Evolutionary conservation across 805 yeast species (phyloP).

Genomic region (Nakazawaea peltata): DNA sequence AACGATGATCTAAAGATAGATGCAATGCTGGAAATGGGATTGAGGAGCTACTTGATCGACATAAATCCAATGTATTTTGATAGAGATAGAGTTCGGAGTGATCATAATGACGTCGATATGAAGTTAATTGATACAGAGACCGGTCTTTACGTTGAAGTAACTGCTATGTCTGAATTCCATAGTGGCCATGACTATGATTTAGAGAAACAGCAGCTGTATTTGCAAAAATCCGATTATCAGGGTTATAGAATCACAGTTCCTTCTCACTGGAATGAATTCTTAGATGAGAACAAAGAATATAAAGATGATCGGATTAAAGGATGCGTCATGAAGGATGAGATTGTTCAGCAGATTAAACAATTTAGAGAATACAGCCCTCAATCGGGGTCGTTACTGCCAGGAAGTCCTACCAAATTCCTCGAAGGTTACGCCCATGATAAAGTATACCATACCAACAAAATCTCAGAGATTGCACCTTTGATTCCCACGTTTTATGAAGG

Average conservation of each 20-base stretch:
- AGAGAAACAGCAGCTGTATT: constrained; percentile 2
- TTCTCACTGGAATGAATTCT: constrained; percentile 1
- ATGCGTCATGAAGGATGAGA: constrained; percentile 2
- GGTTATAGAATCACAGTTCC: constrained; percentile 7
- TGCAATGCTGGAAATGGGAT: constrained; percentile 9
- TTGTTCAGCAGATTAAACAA: neutral
- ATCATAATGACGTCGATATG: constrained; percentile 20
- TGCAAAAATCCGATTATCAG: constrained; percentile 2
- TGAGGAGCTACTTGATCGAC: constrained; percentile 9
- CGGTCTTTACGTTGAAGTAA: constrained; percentile 42
- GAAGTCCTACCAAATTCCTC: constrained; percentile 3
- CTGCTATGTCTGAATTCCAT: constrained; percentile 26
- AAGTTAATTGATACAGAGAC: constrained; percentile 40
- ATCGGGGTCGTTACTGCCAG: constrained; percentile 5
- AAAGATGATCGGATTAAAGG: constrained; percentile 1
- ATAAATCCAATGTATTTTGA: constrained; percentile 10
- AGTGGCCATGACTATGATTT: constrained; percentile 6
- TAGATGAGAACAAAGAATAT: constrained; percentile 4
- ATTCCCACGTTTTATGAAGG: constrained; percentile 32
- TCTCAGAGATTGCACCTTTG: constrained; percentile 36
- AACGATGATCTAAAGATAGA: constrained; percentile 42
- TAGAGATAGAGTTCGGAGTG: constrained; percentile 5
- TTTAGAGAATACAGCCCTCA: constrained; percentile 3
- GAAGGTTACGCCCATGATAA: constrained; percentile 6
- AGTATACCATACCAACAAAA: constrained; percentile 9